Percentiles rank a stretch among this genome's conserved stretches.
These are phyloP conservation scores for Staphylotrichum tortipilum DNA, from an alignment of 495 filamentous ascomycete genomes.

Conservation along the genomic window DNA sequence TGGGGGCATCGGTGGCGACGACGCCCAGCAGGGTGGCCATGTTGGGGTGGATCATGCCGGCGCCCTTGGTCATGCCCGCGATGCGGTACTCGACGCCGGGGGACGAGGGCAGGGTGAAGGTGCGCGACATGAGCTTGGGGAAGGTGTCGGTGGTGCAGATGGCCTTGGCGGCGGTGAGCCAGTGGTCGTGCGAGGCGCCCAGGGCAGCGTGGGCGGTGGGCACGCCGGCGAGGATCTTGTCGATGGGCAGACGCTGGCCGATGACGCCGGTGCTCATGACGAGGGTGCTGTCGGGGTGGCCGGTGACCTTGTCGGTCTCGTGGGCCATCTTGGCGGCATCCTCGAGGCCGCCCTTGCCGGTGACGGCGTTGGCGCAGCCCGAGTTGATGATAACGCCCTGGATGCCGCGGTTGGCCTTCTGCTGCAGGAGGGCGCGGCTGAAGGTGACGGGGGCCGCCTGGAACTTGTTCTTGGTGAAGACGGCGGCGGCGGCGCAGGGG, in stretches of 20 bases:
- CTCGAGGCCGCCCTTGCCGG: constrained; percentile 81
- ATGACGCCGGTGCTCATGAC: constrained; percentile 99
- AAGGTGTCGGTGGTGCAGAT: constrained; percentile 99
- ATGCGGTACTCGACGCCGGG: constrained; percentile 68
- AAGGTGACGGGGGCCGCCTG: constrained; percentile 91
- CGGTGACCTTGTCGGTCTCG: constrained; percentile 63
- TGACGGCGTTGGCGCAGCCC: constrained; percentile 96
- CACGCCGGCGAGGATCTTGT: constrained; percentile 77
- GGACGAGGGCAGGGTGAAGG: constrained; percentile 78
- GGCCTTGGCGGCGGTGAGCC: constrained; percentile 77
- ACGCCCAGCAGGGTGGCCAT: constrained; percentile 96
- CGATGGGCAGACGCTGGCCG: constrained; percentile 85
- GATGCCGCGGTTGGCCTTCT: constrained; percentile 59
- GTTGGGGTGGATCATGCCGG: constrained; percentile 99
- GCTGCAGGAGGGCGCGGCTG: constrained; percentile 59
- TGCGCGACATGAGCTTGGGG: constrained; percentile 83
- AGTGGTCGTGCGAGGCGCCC: constrained; percentile 69
- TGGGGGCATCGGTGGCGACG: constrained; percentile 85
- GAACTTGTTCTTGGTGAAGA: constrained; percentile 98
- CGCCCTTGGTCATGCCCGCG: constrained; percentile 95
- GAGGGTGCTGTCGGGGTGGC: constrained; percentile 58
- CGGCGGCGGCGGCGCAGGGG: constrained; percentile 85
- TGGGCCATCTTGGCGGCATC: constrained; percentile 79
- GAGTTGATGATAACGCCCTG: constrained; percentile 86
- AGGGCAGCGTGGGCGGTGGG: constrained; percentile 63